These are phyloP conservation scores for Vickermania ingenoplastis DNA, from an alignment of 208 protist genomes.

Conservation along the genomic window DNA sequence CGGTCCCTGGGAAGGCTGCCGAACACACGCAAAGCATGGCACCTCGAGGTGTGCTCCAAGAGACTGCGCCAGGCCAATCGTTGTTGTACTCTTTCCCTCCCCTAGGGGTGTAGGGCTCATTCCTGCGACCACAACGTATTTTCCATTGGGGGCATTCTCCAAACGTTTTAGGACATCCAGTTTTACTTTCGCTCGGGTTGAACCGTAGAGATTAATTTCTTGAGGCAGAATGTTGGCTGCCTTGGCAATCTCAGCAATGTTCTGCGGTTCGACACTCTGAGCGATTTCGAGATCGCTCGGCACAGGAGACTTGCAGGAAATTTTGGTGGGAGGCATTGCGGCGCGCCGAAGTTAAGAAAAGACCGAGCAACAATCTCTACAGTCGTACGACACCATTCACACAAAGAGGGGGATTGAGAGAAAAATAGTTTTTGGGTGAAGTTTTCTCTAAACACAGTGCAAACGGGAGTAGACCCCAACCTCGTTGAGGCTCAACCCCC, in stretches of 20 bases:
- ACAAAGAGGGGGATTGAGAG: slow-evolving; percentile 3
- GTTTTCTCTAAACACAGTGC: no score
- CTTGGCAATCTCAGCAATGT: slow-evolving; percentile 69
- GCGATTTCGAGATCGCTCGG: slow-evolving; percentile 94
- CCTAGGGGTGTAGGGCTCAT: slow-evolving; percentile 90
- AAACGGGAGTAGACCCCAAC: no score
- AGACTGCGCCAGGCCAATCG: slow-evolving; percentile 95
- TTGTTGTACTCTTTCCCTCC: slow-evolving; percentile 98
- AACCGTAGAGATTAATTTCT: slow-evolving; percentile 91
- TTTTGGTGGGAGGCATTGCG: slow-evolving; percentile 32
- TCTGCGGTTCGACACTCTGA: slow-evolving; percentile 59
- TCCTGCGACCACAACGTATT: slow-evolving; percentile 96
- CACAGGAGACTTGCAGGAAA: slow-evolving; percentile 62
- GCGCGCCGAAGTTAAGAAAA: slow-evolving; percentile 7
- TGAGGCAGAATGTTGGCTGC: slow-evolving; percentile 72
- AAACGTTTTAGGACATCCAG: slow-evolving; percentile 86
- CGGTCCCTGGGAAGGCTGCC: slow-evolving; percentile 96
- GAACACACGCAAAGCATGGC: slow-evolving; percentile 92
- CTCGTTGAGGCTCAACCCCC: no score
- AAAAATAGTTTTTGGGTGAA: neutral
- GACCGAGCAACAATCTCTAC: slow-evolving; percentile 7
- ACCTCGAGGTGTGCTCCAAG: slow-evolving; percentile 93
- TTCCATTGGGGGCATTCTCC: slow-evolving; percentile 58
- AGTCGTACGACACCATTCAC: neutral
- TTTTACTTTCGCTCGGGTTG: slow-evolving; percentile 85